phyloP scores from a whole-genome alignment of 257 asterid genomes.

The Primulina tabacum region DNA sequence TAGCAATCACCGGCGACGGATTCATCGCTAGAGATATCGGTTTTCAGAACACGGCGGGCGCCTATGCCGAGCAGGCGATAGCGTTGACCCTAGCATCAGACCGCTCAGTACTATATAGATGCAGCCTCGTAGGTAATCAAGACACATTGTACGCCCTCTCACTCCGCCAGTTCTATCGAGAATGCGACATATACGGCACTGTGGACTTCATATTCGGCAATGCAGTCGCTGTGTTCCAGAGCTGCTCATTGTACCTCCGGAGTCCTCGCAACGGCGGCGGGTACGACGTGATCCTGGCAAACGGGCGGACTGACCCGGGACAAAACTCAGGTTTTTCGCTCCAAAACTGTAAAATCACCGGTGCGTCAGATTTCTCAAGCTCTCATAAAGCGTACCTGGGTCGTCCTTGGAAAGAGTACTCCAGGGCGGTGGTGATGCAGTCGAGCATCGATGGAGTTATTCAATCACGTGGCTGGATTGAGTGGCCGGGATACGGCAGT shows the following conservation, averaged over 20 bases:
- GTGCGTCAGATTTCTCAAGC: slow-evolving; percentile 36
- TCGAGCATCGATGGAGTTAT: slow-evolving; percentile 51
- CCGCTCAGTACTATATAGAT: slow-evolving; percentile 51
- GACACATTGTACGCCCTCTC: slow-evolving; percentile 64
- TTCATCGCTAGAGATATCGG: slow-evolving; percentile 74
- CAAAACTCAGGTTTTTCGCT: slow-evolving; percentile 67
- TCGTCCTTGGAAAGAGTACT: slow-evolving; percentile 58
- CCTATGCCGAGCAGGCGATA: slow-evolving; percentile 49
- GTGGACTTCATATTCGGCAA: slow-evolving; percentile 70
- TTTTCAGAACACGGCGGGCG: slow-evolving; percentile 69
- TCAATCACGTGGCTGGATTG: slow-evolving; percentile 56
- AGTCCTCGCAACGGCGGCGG: slow-evolving; percentile 41
- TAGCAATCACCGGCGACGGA: slow-evolving; percentile 63
- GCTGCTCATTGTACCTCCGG: slow-evolving; percentile 47
- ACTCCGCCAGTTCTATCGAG: slow-evolving; percentile 72
- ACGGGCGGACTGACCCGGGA: slow-evolving; percentile 61
- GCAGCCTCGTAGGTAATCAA: slow-evolving; percentile 63
- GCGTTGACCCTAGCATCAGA: slow-evolving; percentile 60
- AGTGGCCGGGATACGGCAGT: slow-evolving; percentile 56
- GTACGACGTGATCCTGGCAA: slow-evolving; percentile 55
- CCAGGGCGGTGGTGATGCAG: slow-evolving; percentile 67
- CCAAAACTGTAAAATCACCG: slow-evolving; percentile 49
- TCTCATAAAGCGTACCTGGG: slow-evolving; percentile 48
- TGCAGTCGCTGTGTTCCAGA: slow-evolving; percentile 68
- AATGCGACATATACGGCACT: slow-evolving; percentile 74